phyloP scores from a whole-genome alignment of 257 asterid genomes.

The Solanum sitiens region DNA sequence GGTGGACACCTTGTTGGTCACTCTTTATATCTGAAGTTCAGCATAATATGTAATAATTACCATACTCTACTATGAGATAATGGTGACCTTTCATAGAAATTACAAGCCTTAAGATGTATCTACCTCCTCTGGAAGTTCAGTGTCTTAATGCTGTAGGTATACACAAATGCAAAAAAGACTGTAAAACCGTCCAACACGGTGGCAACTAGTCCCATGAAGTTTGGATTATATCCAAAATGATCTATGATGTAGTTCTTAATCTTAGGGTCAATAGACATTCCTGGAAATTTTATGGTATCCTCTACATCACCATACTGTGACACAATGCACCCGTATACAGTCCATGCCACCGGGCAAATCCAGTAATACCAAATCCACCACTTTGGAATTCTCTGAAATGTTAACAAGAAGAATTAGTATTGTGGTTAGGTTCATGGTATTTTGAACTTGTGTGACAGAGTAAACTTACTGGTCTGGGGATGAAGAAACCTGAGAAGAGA shows the following conservation, averaged over 20 bases:
- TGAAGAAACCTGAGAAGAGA: slow-evolving; percentile 70
- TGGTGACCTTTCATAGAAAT: background rate
- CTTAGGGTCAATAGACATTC: no score
- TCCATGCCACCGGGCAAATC: slow-evolving; percentile 91
- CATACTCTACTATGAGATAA: background rate
- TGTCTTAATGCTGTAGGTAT: slow-evolving; percentile 33
- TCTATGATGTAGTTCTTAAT: no score
- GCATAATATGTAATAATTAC: background rate
- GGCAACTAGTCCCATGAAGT: no score
- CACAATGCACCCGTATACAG: slow-evolving; percentile 60
- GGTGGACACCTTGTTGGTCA: no score
- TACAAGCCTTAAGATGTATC: background rate
- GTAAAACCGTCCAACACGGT: slow-evolving; percentile 11
- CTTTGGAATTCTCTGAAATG: slow-evolving; percentile 42
- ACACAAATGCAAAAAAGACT: slow-evolving; percentile 31
- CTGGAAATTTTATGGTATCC: no score
- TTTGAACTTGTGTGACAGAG: background rate
- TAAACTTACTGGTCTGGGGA: slow-evolving; percentile 69
- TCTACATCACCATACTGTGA: slow-evolving; percentile 19
- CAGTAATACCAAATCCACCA: slow-evolving; percentile 24
- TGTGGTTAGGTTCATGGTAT: background rate
- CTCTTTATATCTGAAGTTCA: no score
- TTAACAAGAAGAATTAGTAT: background rate
- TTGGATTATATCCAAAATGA: no score
- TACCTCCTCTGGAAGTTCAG: slow-evolving; percentile 49